Base-by-base conservation (phyloP, 768 basidiomycete genomes). In the Cubamyces sp. region DNA sequence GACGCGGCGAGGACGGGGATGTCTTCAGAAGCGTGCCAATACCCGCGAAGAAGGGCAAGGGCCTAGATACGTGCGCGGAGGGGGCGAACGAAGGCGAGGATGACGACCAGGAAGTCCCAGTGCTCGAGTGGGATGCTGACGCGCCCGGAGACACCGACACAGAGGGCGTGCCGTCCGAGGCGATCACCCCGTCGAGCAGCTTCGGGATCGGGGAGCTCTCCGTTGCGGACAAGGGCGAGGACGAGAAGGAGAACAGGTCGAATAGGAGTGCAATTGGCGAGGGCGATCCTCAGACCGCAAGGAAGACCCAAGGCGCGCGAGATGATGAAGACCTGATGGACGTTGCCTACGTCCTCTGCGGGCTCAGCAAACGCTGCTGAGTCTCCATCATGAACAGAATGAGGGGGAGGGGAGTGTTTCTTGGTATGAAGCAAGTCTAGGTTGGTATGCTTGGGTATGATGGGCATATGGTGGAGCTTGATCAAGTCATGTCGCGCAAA, bases 301-400 rank as follows among this genome's bases (percentile, higher is more conserved):
- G 34, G 46, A 48, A 42, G 39, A 21, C 21, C 1, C 5, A 42
- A 11, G 62, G 30, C 69, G 79, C 82, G 47, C 46, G 21, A 15
- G 85, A 88, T 70, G 84, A 87, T 30, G 87, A 87, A 37, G 87
- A 87, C 58, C 83, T 84, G 74, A 87, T 90, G 84, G 83, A 82
- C 62, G 88, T 87, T 23, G 88, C 88, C 26, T 75, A 88, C 42
- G 84, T 84, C 45, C 73, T 90, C 19, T 90, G 87, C 70, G 87
- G 88, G 37, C 76, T 81, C 40, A 75, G 79, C 41, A 71, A 74
- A 39, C 63, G 70, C 54, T 18, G 63, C 25, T 64, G 54, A 60
- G 34, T 9, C 11, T 12, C 18, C 42, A 8, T 57, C 5, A 28
- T 16, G 12, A 2, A 43, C 9, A 3, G 12, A 7, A 21, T 28